Evolutionary conservation across 108 stramenopile genomes (phyloP).

Genomic region (Skeletonema tropicum): DNA sequence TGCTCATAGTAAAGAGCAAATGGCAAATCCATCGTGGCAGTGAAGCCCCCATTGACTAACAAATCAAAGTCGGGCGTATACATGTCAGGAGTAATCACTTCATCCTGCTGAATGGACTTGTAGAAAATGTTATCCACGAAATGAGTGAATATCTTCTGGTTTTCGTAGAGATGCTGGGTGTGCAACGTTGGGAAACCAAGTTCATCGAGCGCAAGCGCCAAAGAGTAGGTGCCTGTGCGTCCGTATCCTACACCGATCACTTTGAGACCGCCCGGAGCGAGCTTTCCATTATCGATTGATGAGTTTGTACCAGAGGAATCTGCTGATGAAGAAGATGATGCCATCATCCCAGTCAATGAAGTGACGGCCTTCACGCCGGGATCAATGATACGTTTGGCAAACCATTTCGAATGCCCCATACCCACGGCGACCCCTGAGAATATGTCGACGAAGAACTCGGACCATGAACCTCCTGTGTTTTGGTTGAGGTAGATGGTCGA

Average conservation of each 20-base stretch:
- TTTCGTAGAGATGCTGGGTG: conserved; percentile 84
- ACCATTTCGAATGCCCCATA: conserved; percentile 33
- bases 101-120: conserved; percentile 52
- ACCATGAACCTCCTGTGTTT: conserved; percentile 15
- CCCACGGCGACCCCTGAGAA: conserved; percentile 40
- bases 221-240: conserved; percentile 83
- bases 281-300: neutral
- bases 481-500: conserved; percentile 12
- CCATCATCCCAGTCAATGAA: conserved; percentile 8
- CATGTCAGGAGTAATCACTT: conserved; percentile 33
- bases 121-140: conserved; percentile 62
- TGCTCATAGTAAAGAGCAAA: conserved; percentile 75
- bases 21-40: conserved; percentile 79
- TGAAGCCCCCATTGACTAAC: conserved; percentile 54
- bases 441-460: conserved; percentile 22
- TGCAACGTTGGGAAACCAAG: conserved; percentile 75
- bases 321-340: neutral
- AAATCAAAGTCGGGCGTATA: conserved; percentile 64
- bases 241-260: conserved; percentile 86
- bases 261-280: conserved; percentile 36
- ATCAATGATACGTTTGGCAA: no score
- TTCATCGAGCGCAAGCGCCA: conserved; percentile 76
- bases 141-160: conserved; percentile 59
- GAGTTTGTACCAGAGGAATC: neutral
- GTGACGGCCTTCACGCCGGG: conserved; percentile 14